These are phyloP conservation scores for Apostasia ramifera DNA, from an alignment of 106 monocot genomes.

Conservation along the genomic window DNA sequence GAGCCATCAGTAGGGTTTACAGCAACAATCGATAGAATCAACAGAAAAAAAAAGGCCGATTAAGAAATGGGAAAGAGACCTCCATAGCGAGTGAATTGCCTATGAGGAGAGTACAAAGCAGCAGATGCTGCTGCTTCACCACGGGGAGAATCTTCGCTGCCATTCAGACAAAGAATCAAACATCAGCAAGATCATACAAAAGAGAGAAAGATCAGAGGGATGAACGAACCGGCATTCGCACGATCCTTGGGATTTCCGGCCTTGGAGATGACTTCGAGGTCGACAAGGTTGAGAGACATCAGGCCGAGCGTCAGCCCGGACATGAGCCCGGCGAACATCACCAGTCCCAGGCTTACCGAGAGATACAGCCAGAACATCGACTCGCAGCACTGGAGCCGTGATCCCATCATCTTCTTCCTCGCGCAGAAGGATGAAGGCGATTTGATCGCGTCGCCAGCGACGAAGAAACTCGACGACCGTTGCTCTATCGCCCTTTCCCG, in stretches of 20 bases:
- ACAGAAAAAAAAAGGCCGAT: background rate
- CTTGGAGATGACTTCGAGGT: constrained; percentile 88
- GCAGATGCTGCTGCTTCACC: constrained; percentile 93
- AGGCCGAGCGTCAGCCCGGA: constrained; percentile 98
- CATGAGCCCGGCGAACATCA: constrained; percentile 92
- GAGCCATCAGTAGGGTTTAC: too few species aligned
- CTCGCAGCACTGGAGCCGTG: constrained; percentile 37
- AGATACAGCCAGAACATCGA: constrained; percentile 80
- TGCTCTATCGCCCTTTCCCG: too few species aligned
- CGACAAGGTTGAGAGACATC: constrained; percentile 98
- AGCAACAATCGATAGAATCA: background rate
- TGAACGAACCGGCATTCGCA: constrained; percentile 47
- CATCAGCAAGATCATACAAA: background rate
- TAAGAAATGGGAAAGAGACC: constrained; percentile 17
- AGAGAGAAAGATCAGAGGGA: background rate
- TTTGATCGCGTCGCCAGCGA: too few species aligned
- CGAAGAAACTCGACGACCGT: too few species aligned
- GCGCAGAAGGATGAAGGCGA: background rate
- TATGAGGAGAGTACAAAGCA: constrained; percentile 95
- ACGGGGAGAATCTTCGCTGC: constrained; percentile 89
- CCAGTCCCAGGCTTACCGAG: constrained; percentile 41
- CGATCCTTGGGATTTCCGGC: constrained; percentile 70
- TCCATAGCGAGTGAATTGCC: constrained; percentile 98
- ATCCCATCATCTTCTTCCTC: constrained; percentile 33
- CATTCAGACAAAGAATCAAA: background rate